Evolutionary conservation across 352 stramenopile genomes (phyloP).

Genomic region (Phytophthora tubulina): DNA sequence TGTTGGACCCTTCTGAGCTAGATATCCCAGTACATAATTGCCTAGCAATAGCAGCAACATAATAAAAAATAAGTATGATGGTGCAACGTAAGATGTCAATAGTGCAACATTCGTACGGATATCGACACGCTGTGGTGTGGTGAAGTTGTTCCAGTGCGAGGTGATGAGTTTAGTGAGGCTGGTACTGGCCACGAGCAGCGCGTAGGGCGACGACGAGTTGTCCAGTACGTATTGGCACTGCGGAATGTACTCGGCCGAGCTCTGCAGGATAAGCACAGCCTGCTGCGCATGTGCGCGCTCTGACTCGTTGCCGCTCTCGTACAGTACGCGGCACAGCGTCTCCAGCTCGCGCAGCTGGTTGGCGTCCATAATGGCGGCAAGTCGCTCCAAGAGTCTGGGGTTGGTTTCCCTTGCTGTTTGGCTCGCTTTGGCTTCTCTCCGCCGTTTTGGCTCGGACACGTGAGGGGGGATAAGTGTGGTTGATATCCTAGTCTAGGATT

Average conservation of each 20-base stretch:
- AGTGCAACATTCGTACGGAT: slow-evolving; percentile 75
- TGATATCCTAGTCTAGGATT: neutral
- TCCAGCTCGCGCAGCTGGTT: slow-evolving; percentile 84
- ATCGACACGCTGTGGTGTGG: slow-evolving; percentile 88
- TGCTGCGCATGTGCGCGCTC: slow-evolving; percentile 85
- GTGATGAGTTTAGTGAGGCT: slow-evolving; percentile 98
- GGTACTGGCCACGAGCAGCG: slow-evolving; percentile 96
- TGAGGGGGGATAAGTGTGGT: slow-evolving; percentile 27
- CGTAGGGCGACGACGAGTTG: slow-evolving; percentile 95
- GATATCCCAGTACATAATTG: slow-evolving; percentile 98
- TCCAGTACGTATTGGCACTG: slow-evolving; percentile 99
- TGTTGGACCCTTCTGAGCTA: slow-evolving; percentile 95
- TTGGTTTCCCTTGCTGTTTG: slow-evolving; percentile 21
- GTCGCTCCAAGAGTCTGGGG: slow-evolving; percentile 5
- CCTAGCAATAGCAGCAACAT: slow-evolving; percentile 46
- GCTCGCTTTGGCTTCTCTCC: slow-evolving; percentile 24
- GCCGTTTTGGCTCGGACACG: slow-evolving; percentile 32
- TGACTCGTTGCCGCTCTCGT: slow-evolving; percentile 78
- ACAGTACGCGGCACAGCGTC: slow-evolving; percentile 80
- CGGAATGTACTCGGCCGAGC: slow-evolving; percentile 97
- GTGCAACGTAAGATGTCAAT: neutral
- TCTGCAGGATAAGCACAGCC: slow-evolving; percentile 88
- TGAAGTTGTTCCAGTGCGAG: slow-evolving; percentile 96
- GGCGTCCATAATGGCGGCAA: slow-evolving; percentile 65
- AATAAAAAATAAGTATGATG: slow-evolving; percentile 42